phyloP scores from a whole-genome alignment of 345 rosid genomes.

The Acer saccharum region DNA sequence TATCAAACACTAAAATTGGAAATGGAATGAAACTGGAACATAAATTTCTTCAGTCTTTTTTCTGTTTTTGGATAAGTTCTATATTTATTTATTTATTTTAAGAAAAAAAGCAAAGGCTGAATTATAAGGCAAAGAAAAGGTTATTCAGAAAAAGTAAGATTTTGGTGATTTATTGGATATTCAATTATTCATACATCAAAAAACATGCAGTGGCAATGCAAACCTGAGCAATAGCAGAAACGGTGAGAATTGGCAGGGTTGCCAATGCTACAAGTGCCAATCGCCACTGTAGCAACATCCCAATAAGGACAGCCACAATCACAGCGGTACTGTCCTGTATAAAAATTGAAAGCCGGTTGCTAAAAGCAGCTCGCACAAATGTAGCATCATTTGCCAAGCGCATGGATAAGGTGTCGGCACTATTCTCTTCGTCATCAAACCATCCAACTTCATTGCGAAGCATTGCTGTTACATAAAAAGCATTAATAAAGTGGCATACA shows the following conservation, averaged over 20 bases:
- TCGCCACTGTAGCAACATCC: slow-evolving; percentile 87
- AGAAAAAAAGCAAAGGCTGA: not conserved
- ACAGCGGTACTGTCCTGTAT: slow-evolving; percentile 96
- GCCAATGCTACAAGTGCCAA: slow-evolving; percentile 95
- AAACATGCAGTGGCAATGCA: slow-evolving; percentile 27
- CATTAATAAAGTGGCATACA: slow-evolving; percentile 23
- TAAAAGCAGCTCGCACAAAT: slow-evolving; percentile 96
- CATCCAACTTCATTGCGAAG: slow-evolving; percentile 98
- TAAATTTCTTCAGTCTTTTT: not conserved
- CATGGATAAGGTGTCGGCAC: slow-evolving; percentile 96
- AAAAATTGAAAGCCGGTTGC: slow-evolving; percentile 97
- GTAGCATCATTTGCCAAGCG: slow-evolving; percentile 99
- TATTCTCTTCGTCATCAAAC: slow-evolving; percentile 98
- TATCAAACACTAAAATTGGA: slow-evolving; percentile 3
- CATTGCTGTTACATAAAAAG: slow-evolving; percentile 73
- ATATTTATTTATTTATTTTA: not conserved
- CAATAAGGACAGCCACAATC: slow-evolving; percentile 85
- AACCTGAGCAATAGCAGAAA: slow-evolving; percentile 99
- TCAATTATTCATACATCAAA: not conserved
- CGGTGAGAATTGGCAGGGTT: slow-evolving; percentile 81
- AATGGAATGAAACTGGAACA: not conserved
- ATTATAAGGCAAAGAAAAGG: not conserved
- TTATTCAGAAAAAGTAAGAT: not conserved
- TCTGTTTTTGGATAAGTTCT: not conserved
- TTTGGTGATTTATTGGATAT: not conserved